Evolutionary conservation across 306 rosid genomes (phyloP).

Genomic region (Citrullus amarus): DNA sequence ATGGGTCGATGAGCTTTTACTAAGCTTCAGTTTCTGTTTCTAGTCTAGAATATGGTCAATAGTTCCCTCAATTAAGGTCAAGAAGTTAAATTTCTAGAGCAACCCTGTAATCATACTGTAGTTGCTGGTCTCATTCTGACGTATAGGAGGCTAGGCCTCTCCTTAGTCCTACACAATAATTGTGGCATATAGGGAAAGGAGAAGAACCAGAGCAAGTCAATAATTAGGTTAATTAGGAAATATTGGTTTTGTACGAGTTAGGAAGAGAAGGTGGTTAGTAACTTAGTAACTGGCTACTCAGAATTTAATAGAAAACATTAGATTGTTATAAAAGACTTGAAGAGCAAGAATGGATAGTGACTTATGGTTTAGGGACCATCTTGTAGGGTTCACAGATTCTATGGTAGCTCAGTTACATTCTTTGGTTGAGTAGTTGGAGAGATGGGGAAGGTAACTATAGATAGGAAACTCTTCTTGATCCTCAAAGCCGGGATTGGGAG

Average conservation of each 20-base stretch:
- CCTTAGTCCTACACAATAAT: not conserved
- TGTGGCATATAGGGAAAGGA: not conserved
- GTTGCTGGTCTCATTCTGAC: not conserved
- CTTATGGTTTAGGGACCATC: not conserved
- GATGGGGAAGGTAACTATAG: too few relatives aligned
- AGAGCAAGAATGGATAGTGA: not conserved
- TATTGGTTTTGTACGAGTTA: not conserved
- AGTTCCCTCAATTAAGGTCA: not conserved
- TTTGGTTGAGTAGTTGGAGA: too few relatives aligned
- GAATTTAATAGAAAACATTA: not conserved
- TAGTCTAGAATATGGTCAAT: not conserved
- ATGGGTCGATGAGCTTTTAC: not conserved
- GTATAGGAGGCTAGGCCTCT: not conserved
- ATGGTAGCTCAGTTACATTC: too few relatives aligned
- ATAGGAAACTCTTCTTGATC: too few relatives aligned
- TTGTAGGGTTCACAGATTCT: too few relatives aligned
- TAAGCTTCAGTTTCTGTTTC: not conserved
- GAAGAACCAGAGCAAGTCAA: not conserved
- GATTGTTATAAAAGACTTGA: not conserved
- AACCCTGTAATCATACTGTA: not conserved
- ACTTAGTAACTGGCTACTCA: not conserved
- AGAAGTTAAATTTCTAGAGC: not conserved
- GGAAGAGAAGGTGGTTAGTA: not conserved
- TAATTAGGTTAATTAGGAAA: not conserved
- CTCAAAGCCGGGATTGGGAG: too few relatives aligned